Conservation (phyloP, 495 filamentous ascomycete genomes). For the Neurospora sp. region DNA sequence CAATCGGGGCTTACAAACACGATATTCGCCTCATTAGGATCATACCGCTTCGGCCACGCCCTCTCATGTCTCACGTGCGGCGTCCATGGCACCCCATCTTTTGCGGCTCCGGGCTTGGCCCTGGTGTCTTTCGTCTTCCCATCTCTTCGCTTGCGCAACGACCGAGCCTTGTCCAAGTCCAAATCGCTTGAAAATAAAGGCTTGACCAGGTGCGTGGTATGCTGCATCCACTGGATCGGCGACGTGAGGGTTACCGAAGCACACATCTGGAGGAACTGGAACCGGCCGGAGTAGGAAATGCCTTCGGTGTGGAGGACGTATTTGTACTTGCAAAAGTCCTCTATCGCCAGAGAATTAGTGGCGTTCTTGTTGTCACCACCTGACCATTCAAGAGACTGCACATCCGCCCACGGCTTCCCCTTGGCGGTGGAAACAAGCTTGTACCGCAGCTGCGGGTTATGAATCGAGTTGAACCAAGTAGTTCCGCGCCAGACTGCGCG, state of each 20-base stretch:
- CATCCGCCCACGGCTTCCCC: constrained; percentile 38
- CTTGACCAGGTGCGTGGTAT: constrained; percentile 35
- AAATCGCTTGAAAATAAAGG: constrained; percentile 32
- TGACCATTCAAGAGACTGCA: constrained; percentile 33
- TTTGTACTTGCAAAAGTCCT: constrained; percentile 42
- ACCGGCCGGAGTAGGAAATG: constrained; percentile 46
- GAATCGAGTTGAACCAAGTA: constrained; percentile 37
- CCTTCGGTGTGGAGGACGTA: constrained; percentile 53
- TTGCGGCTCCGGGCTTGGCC: neutral
- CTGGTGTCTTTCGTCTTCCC: neutral
- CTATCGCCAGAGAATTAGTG: constrained; percentile 35
- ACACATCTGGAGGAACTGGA: constrained; percentile 45
- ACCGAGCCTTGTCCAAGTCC: neutral
- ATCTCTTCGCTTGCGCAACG: neutral
- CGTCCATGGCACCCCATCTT: constrained; percentile 6
- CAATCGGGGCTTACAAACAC: constrained; percentile 44
- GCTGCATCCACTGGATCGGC: constrained; percentile 40
- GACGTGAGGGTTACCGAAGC: constrained; percentile 36
- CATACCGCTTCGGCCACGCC: constrained; percentile 29
- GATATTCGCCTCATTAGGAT: constrained; percentile 35
- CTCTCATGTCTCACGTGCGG: constrained; percentile 7
- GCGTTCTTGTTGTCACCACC: constrained; percentile 22
- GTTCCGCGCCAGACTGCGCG: constrained; percentile 64
- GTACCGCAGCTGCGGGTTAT: constrained; percentile 30
- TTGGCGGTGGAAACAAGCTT: constrained; percentile 28